Evolutionary conservation across 352 stramenopile species (phyloP).

Genomic region (Pythium aquatile): DNA sequence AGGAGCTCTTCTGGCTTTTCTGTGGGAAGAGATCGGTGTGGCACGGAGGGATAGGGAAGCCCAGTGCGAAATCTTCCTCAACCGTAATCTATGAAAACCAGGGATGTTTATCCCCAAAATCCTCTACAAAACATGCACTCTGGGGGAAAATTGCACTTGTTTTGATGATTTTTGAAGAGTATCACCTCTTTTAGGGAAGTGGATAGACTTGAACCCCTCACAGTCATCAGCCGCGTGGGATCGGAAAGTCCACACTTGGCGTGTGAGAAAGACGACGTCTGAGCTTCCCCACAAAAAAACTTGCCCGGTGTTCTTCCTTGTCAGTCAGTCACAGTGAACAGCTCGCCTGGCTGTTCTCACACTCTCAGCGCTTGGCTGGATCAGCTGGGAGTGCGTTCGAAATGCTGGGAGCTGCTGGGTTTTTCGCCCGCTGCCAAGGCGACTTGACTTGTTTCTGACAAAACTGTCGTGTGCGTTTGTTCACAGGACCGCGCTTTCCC

Average conservation of each 20-base stretch:
- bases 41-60: not conserved
- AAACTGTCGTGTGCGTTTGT: not conserved
- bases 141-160: not conserved
- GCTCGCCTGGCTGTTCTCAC: not conserved
- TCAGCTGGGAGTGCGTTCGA: not conserved
- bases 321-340: not conserved
- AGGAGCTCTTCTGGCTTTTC: slow-evolving; percentile 1
- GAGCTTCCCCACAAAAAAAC: not conserved
- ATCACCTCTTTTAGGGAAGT: not conserved
- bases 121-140: not conserved
- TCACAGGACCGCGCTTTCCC: not conserved
- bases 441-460: slow-evolving; percentile 5
- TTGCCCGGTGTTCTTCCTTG: not conserved
- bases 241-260: not conserved
- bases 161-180: not conserved
- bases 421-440: not conserved
- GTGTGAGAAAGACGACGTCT: not conserved
- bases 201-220: not conserved
- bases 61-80: not conserved
- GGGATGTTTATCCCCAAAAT: not conserved
- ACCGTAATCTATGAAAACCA: not conserved
- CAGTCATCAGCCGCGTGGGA: not conserved
- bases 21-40: not conserved
- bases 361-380: not conserved
- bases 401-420: not conserved